A percentile compares a stretch with the other conserved stretches of the same genome.
phyloP scores from a whole-genome alignment of 805 yeast genomes.

The Candida nanaspora region DNA sequence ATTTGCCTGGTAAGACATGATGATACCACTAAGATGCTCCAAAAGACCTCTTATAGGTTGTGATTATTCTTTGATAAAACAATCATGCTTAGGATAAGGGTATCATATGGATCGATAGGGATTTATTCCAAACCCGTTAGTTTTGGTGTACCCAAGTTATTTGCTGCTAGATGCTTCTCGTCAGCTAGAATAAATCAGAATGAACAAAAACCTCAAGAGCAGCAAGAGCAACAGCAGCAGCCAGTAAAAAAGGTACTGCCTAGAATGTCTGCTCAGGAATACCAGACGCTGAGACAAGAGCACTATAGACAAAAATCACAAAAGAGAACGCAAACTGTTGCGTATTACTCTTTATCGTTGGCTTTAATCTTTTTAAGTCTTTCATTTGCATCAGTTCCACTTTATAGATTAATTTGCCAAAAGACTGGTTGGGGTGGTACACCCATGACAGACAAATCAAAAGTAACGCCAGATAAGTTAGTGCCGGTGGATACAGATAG shows the following conservation, averaged over 20 bases:
- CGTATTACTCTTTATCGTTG: conserved; percentile 62
- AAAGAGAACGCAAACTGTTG: conserved; percentile 43
- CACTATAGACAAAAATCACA: conserved; percentile 20
- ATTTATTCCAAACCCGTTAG: too few species aligned
- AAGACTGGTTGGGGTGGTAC: conserved; percentile 95
- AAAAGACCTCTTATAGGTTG: too few species aligned
- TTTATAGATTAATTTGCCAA: conserved; percentile 86
- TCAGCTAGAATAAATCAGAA: too few species aligned
- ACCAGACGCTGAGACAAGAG: conserved; percentile 17
- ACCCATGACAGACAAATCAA: conserved; percentile 78
- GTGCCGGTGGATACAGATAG: conserved; percentile 81
- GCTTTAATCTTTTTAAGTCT: conserved; percentile 66
- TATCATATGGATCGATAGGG: too few species aligned
- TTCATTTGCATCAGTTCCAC: conserved; percentile 86
- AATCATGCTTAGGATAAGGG: too few species aligned
- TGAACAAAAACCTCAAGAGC: too few species aligned
- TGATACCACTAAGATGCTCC: too few species aligned
- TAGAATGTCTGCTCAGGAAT: conserved; percentile 25
- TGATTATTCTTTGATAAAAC: too few species aligned
- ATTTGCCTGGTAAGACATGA: too few species aligned
- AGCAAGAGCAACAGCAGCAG: too few species aligned
- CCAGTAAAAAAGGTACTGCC: conserved; percentile 16
- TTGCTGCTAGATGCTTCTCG: too few species aligned
- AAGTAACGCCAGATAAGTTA: conserved; percentile 80
- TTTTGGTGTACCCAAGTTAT: too few species aligned